A percentile compares a stretch with the other conserved stretches of the same genome.
Evolutionary conservation across 2,329 filamentous ascomycete species (phyloP).

Genomic region (Penicillium sp.): DNA sequence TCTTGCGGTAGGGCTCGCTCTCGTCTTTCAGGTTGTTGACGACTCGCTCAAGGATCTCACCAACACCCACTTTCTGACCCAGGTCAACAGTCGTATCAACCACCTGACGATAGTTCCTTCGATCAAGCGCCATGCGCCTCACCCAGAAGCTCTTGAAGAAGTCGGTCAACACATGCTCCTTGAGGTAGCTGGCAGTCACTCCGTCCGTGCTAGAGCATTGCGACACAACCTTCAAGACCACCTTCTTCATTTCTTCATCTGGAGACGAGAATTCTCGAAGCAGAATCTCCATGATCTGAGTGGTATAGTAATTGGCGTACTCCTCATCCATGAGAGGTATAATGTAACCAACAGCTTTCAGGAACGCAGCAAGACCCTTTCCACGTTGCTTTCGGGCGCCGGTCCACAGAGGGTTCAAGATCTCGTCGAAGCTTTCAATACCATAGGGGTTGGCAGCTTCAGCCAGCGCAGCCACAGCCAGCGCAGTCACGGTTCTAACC

Average conservation of each 20-base stretch:
- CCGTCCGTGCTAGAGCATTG: conserved; percentile 93
- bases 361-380: conserved; percentile 89
- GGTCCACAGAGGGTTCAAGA: conserved; percentile 95
- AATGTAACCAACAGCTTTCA: conserved; percentile 97
- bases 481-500: conserved; percentile 89
- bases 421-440: conserved; percentile 98
- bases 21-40: conserved; percentile 97
- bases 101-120: conserved; percentile 95
- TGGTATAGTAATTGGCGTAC: conserved; percentile 98
- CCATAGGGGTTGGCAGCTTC: conserved; percentile 97
- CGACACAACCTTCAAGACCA: conserved; percentile 93
- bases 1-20: conserved; percentile 95
- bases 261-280: conserved; percentile 94
- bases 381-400: conserved; percentile 93
- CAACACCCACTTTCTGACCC: conserved; percentile 94
- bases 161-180: conserved; percentile 89
- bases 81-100: conserved; percentile 97
- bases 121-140: conserved; percentile 91
- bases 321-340: conserved; percentile 99
- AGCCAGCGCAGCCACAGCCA: conserved; percentile 90
- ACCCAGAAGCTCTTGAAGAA: conserved; percentile 99
- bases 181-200: conserved; percentile 90
- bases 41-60: conserved; percentile 89
- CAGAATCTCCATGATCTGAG: conserved; percentile 97
- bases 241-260: conserved; percentile 99